Conservation (phyloP, 169 alveolate genomes). For the Babesia microti region DNA sequence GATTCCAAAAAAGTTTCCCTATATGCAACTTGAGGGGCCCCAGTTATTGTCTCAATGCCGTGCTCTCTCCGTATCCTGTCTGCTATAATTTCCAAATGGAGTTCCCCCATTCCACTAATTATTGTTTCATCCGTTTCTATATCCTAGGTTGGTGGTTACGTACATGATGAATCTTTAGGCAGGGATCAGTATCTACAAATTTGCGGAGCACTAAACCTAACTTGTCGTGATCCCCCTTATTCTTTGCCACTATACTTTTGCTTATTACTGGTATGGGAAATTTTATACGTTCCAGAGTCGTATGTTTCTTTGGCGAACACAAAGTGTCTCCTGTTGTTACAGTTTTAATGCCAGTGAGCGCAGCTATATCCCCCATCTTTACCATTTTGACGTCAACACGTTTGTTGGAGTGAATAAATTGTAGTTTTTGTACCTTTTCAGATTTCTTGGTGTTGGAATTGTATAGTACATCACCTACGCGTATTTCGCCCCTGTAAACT, state of each 20-base stretch:
- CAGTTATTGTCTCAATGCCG: slow-evolving; percentile 68
- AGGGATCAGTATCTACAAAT: slow-evolving; percentile 67
- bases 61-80: slow-evolving; percentile 83
- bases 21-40: slow-evolving; percentile 84
- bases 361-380: slow-evolving; percentile 65
- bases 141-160: slow-evolving; percentile 37
- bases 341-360: slow-evolving; percentile 64
- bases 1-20: slow-evolving; percentile 63
- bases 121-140: slow-evolving; percentile 74
- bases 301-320: slow-evolving; percentile 42
- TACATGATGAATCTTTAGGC: slow-evolving; percentile 47
- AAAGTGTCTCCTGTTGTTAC: slow-evolving; percentile 75
- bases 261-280: slow-evolving; percentile 73
- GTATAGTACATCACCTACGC: slow-evolving; percentile 54
- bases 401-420: slow-evolving; percentile 69
- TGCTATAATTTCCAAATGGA: slow-evolving; percentile 84
- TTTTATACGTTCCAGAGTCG: slow-evolving; percentile 63
- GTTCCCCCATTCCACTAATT: slow-evolving; percentile 87
- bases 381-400: slow-evolving; percentile 58
- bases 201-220: slow-evolving; percentile 59
- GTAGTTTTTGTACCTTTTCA: slow-evolving; percentile 67
- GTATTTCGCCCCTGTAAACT: slow-evolving; percentile 61
- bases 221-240: slow-evolving; percentile 57
- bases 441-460: slow-evolving; percentile 60
- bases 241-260: slow-evolving; percentile 48